Conservation (phyloP, 352 stramenopile genomes). For the Globisporangium takayamanum region DNA sequence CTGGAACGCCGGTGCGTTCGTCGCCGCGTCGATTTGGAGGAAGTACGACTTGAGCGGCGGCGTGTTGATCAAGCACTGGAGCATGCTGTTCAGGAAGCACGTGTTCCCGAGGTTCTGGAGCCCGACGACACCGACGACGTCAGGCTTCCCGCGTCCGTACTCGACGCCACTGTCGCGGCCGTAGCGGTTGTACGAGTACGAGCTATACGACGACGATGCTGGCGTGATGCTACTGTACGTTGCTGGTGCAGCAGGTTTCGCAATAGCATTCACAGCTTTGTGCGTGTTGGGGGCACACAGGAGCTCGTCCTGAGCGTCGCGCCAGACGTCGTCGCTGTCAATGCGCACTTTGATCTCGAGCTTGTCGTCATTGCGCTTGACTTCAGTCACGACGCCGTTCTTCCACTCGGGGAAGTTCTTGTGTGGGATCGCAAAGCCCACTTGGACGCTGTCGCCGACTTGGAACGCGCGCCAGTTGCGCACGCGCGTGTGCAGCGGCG, state of each 20-base stretch:
- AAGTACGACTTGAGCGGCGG: conserved; percentile 92
- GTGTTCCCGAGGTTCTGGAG: conserved; percentile 75
- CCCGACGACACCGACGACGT: conserved; percentile 61
- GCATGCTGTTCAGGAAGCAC: conserved; percentile 85
- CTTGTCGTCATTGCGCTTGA: conserved; percentile 10
- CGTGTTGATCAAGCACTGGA: conserved; percentile 93
- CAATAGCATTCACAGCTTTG: conserved; percentile 38
- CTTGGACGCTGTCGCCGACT: conserved; percentile 41
- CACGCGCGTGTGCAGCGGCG: conserved; percentile 86
- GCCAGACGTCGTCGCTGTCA: conserved; percentile 38
- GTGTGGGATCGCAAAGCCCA: conserved; percentile 25
- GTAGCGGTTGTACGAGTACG: conserved; percentile 24
- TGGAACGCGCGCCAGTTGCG: conserved; percentile 66
- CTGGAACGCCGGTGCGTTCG: conserved; percentile 27
- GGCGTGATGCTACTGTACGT: not conserved
- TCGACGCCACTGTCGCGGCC: conserved; percentile 30
- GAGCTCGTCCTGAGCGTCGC: conserved; percentile 58
- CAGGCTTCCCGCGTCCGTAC: conserved; percentile 40
- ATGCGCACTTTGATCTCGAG: conserved; percentile 33
- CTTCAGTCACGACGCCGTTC: conserved; percentile 33
- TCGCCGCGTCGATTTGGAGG: conserved; percentile 60
- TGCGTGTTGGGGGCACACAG: conserved; percentile 53
- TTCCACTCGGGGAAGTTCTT: conserved; percentile 62
- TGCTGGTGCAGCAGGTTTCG: not conserved
- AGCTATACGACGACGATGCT: conserved; percentile 10